Percentiles rank a stretch among this genome's conserved stretches.
Evolutionary conservation across 148 eudicot genomes (phyloP).

Genomic region (Fagopyrum esculentum): DNA sequence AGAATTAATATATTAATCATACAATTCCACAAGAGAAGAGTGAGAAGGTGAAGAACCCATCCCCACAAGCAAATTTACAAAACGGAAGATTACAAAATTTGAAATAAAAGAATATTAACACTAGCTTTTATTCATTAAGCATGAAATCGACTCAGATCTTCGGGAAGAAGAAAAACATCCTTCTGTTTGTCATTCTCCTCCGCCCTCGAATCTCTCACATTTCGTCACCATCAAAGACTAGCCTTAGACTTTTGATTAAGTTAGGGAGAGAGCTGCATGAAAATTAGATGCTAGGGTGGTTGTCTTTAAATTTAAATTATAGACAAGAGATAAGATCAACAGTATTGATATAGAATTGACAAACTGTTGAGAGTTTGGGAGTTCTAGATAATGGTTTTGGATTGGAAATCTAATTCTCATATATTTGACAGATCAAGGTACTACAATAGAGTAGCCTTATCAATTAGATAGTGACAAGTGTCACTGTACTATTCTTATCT

Average conservation of each 20-base stretch:
- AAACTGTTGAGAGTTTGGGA: not conserved
- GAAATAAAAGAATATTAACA: not conserved
- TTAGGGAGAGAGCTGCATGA: not conserved
- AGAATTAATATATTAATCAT: not conserved
- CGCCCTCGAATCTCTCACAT: not conserved
- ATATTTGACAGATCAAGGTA: too few relatives aligned
- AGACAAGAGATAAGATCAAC: not conserved
- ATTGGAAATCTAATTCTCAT: too few relatives aligned
- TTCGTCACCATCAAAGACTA: constrained; percentile 10
- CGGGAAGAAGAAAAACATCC: not conserved
- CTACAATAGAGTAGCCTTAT: too few relatives aligned
- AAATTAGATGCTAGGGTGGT: not conserved
- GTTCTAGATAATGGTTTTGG: too few relatives aligned
- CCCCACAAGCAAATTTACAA: constrained; percentile 5
- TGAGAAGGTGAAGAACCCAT: constrained; percentile 6
- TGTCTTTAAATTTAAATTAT: not conserved
- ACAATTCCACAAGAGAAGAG: not conserved
- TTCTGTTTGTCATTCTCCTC: constrained; percentile 2
- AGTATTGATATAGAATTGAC: not conserved
- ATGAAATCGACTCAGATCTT: constrained; percentile 6
- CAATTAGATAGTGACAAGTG: too few relatives aligned
- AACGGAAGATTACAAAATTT: not conserved
- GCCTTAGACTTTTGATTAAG: not conserved
- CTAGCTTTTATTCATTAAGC: not conserved
- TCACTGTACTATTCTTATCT: too few relatives aligned